Evolutionary conservation across 140 eudicot genomes (phyloP).

Genomic region (Flaveria floridana): DNA sequence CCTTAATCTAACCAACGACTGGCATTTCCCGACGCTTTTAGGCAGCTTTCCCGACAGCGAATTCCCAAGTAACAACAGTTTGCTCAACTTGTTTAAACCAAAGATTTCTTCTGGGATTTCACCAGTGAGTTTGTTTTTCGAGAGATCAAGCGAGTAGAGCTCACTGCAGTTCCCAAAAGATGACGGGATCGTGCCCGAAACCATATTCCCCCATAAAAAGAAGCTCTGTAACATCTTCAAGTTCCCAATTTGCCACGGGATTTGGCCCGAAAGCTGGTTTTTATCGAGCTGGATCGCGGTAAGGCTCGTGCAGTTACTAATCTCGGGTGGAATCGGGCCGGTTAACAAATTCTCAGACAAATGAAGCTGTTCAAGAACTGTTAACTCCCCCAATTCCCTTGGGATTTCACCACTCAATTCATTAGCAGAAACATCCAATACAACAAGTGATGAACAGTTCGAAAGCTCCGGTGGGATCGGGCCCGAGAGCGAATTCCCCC

Average conservation of each 20-base stretch:
- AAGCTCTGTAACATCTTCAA: slow-evolving; percentile 80
- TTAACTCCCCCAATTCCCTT: slow-evolving; percentile 69
- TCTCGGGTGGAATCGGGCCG: slow-evolving; percentile 65
- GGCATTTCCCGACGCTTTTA: slow-evolving; percentile 60
- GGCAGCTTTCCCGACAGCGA: slow-evolving; percentile 67
- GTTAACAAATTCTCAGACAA: slow-evolving; percentile 77
- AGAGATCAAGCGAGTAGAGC: slow-evolving; percentile 80
- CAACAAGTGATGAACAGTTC: slow-evolving; percentile 75
- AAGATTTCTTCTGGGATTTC: slow-evolving; percentile 83
- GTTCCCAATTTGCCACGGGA: slow-evolving; percentile 72
- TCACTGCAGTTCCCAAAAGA: slow-evolving; percentile 80
- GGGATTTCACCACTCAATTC: slow-evolving; percentile 73
- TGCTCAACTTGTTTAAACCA: slow-evolving; percentile 69
- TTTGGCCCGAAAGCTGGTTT: slow-evolving; percentile 74
- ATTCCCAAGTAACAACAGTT: slow-evolving; percentile 76
- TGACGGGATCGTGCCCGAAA: slow-evolving; percentile 75
- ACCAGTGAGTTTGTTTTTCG: slow-evolving; percentile 78
- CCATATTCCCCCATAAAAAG: slow-evolving; percentile 85
- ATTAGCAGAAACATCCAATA: slow-evolving; percentile 81
- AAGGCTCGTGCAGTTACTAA: slow-evolving; percentile 83
- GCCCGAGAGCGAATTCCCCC: slow-evolving; percentile 84
- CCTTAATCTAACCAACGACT: slow-evolving; percentile 77
- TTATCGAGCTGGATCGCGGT: slow-evolving; percentile 89
- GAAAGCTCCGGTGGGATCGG: slow-evolving; percentile 68
- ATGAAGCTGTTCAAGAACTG: slow-evolving; percentile 80